Evolutionary conservation across 2,329 filamentous ascomycete genomes (phyloP).

Genomic region (Dactylellina parvicollis): DNA sequence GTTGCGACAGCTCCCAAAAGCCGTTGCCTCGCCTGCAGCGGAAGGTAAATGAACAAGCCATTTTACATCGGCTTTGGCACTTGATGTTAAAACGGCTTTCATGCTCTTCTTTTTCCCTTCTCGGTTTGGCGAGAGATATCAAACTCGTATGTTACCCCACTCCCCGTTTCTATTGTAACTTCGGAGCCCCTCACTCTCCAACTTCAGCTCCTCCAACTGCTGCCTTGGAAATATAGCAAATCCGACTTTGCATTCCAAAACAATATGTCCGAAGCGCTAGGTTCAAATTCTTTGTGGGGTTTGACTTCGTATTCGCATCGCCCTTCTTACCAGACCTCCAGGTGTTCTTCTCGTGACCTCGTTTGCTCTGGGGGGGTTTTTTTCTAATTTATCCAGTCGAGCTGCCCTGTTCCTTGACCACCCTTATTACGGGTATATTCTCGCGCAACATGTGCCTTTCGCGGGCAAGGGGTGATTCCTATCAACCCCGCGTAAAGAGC

Average conservation of each 20-base stretch:
- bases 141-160: too few species aligned
- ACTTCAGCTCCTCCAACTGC: constrained; percentile 3
- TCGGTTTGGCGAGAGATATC: too few species aligned
- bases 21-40: constrained; percentile 28
- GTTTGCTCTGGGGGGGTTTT: constrained; percentile 22
- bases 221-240: constrained; percentile 30
- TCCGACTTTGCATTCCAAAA: not conserved
- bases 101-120: too few species aligned
- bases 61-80: constrained; percentile 27
- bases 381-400: constrained; percentile 39
- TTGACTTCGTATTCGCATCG: constrained; percentile 17
- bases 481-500: constrained; percentile 40
- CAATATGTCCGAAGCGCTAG: constrained; percentile 18
- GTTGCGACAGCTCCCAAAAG: constrained; percentile 33
- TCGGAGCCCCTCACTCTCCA: not conserved
- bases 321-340: constrained; percentile 4
- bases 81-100: constrained; percentile 7
- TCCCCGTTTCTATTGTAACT: not conserved
- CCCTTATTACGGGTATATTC: constrained; percentile 44
- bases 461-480: constrained; percentile 29
- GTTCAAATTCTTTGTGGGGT: not conserved
- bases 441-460: constrained; percentile 33
- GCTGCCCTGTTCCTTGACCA: constrained; percentile 42
- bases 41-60: constrained; percentile 16
- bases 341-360: constrained; percentile 37